These are phyloP conservation scores for Mercurialis annua DNA, from an alignment of 345 rosid genomes.

Conservation along the genomic window DNA sequence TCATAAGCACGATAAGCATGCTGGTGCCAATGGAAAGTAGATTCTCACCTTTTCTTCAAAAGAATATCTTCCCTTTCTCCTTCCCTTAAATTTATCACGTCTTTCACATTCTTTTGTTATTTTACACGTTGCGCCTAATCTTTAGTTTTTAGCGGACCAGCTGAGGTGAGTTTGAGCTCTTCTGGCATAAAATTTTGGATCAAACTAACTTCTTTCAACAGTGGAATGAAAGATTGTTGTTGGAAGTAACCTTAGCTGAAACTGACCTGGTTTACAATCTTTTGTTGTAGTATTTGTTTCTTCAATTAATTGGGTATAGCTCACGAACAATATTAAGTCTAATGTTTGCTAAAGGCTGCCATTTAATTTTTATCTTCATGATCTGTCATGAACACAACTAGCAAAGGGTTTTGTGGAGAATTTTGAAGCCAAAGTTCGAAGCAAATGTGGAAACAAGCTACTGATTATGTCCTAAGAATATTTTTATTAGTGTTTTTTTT, in stretches of 20 bases:
- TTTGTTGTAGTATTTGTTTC: background rate
- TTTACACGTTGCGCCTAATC: background rate
- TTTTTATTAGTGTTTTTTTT: too few relatives aligned
- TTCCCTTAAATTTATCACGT: too few relatives aligned
- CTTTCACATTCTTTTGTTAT: background rate
- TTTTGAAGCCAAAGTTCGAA: too few relatives aligned
- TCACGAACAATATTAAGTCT: background rate
- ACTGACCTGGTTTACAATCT: background rate
- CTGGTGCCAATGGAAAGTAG: slow-evolving; percentile 22
- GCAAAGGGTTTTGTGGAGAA: too few relatives aligned
- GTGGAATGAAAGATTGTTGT: background rate
- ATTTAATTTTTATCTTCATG: too few relatives aligned
- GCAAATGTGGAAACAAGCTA: too few relatives aligned
- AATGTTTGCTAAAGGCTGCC: background rate
- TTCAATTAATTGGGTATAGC: background rate
- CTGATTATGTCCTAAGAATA: too few relatives aligned
- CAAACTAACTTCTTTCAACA: background rate
- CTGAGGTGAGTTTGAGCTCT: slow-evolving; percentile 7
- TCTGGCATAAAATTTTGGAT: slow-evolving; percentile 6
- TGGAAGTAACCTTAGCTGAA: background rate
- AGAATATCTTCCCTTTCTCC: background rate
- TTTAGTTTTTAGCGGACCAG: background rate
- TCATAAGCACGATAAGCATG: slow-evolving; percentile 32
- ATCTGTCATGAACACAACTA: too few relatives aligned
- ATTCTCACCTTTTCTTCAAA: background rate